Base-by-base conservation (phyloP, 306 rosid genomes). In the Pyrus pyrifolia region DNA sequence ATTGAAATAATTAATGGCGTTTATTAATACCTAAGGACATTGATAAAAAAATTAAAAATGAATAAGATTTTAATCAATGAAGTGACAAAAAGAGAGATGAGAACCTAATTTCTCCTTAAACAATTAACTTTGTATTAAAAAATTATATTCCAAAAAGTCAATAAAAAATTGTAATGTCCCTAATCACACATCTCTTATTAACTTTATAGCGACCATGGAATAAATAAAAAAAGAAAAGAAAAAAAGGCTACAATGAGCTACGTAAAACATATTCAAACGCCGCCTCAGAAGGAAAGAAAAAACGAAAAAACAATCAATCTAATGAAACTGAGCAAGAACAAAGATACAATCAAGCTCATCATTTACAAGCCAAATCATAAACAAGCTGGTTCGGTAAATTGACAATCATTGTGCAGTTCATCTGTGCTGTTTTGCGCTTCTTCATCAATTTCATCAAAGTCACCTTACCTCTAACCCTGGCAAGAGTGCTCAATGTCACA, bases 381-480 rank as follows among this genome's bases (percentile, higher is more conserved):
- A 70, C 81, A n/a, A 5, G 25, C 55, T 10, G 8, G 30, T 17
- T 31, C 31, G 19, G 69, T 68, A 46, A 53, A 61, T 78, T 46
- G 33, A 78, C 55, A 21, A 52, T 45, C 78, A 79, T 79, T 8
- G 82, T 40, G 69, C 82, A 73, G 57, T 73, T 79, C 82, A 79
- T 79, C 7, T 73, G 45, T 0, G 82, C 78, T n/a, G 78, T 79
- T 53, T 79, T 73, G 35, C 35, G 33, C 74, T 79, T 79, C 82
- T 79, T 79, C 68, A 79, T 67, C 68, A 79, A 8, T 62, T 69
- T 61, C 74, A 79, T 57, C 69, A 73, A 18, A 12, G 70, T 44
- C 22, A 79, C 74, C 62, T 73, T 73, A 4, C 82, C 82, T n/a
- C 74, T 73, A 68, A 79, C 45, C 29, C 51, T 66, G 2, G 82